phyloP scores from a whole-genome alignment of 1,139 yeast species.

The Geotrichum phurueaensis region DNA sequence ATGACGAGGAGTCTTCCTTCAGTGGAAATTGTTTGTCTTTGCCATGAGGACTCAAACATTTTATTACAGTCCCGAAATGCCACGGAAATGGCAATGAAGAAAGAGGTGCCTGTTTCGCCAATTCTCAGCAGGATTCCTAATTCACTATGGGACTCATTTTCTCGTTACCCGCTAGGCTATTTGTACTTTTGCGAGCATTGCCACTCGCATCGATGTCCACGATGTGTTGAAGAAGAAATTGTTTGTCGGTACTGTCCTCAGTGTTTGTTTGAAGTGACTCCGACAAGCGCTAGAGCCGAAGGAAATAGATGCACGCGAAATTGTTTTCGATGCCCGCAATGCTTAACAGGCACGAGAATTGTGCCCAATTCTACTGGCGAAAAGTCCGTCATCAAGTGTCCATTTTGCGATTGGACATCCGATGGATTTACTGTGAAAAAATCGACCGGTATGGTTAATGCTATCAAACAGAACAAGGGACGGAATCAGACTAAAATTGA shows the following conservation, averaged over 20 bases:
- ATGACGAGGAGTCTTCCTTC: conserved; percentile 13
- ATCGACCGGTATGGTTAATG: not conserved
- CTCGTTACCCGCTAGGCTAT: conserved; percentile 15
- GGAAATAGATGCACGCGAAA: conserved; percentile 27
- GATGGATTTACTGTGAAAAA: not conserved
- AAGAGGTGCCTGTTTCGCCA: not conserved
- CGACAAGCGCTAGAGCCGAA: conserved; percentile 23
- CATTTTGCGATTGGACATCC: conserved; percentile 25
- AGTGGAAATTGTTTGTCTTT: conserved; percentile 16
- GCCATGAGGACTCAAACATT: conserved; percentile 14
- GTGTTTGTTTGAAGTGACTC: conserved; percentile 29
- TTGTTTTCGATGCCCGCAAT: conserved; percentile 29
- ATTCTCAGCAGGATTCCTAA: conserved; percentile 3
- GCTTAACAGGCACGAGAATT: conserved; percentile 17
- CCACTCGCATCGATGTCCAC: conserved; percentile 24
- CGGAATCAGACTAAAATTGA: conserved; percentile 4
- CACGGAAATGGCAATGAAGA: conserved; percentile 1
- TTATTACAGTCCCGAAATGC: not conserved
- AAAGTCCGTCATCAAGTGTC: conserved; percentile 19
- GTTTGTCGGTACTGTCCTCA: conserved; percentile 29
- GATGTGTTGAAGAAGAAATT: conserved; percentile 28
- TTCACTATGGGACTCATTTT: conserved; percentile 17
- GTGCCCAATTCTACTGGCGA: not conserved
- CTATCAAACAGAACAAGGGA: not conserved
- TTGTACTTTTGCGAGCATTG: conserved; percentile 30